Evolutionary conservation across 139 green algal species (phyloP).

Genomic region (Chlorella ohadii): DNA sequence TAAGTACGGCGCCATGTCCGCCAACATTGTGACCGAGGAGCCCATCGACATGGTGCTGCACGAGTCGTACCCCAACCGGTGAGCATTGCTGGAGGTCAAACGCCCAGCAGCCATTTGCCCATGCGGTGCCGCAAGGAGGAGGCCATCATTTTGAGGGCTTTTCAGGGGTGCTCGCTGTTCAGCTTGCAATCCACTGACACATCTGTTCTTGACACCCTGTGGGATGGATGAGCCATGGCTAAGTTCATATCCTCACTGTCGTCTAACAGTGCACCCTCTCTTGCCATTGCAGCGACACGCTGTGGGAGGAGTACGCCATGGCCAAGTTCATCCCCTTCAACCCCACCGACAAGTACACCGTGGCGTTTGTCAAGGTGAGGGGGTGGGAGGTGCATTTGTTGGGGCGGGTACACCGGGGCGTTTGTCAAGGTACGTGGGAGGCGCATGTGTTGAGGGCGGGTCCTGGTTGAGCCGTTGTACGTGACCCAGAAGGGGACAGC

Average conservation of each 20-base stretch:
- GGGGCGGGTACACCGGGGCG: conserved; percentile 71
- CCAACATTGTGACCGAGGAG: conserved; percentile 80
- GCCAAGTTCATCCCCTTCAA: conserved; percentile 90
- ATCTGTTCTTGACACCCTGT: too few relatives aligned
- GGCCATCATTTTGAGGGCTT: too few relatives aligned
- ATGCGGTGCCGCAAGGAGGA: too few relatives aligned
- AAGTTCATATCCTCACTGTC: neutral
- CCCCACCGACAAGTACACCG: conserved; percentile 87
- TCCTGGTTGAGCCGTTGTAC: too few relatives aligned
- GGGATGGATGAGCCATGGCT: too few relatives aligned
- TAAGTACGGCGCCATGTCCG: conserved; percentile 70
- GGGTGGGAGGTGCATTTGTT: too few relatives aligned
- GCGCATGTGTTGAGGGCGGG: too few relatives aligned
- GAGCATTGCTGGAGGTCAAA: neutral
- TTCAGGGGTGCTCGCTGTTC: too few relatives aligned
- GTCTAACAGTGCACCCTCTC: too few relatives aligned
- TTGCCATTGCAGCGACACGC: conserved; percentile 43
- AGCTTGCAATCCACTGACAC: too few relatives aligned
- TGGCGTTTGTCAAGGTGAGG: conserved; percentile 51
- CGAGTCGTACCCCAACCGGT: conserved; percentile 62
- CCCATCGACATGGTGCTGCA: conserved; percentile 85
- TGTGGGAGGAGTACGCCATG: conserved; percentile 40
- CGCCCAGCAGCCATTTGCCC: too few relatives aligned
- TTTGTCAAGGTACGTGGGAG: conserved; percentile 54
- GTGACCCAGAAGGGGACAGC: too few relatives aligned